Evolutionary conservation across 2,329 filamentous ascomycete species (phyloP), one percentile per base, ranked within the genome.

Genomic region (Daldinia eschscholtzii): DNA sequence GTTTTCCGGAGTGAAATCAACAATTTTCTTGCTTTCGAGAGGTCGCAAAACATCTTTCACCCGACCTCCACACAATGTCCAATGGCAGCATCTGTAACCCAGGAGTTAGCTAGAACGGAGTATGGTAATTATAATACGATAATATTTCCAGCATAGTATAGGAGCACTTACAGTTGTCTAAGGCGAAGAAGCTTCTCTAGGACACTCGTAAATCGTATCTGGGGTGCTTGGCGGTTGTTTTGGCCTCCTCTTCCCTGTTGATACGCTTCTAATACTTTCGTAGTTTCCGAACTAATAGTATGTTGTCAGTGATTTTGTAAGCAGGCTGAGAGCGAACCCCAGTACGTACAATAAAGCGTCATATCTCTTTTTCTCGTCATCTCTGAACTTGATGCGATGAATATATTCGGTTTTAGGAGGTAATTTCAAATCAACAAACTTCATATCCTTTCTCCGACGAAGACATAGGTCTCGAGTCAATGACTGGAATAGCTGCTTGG

Each of bases 361-460:
- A 76, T 97, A 97, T 80, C 92, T 93, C 73, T 89, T 87, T 72
- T 89, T 85, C 78, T 97, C 94, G 39, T 94, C 89, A 0, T 87
- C 80, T 48, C 89, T 86, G 74, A 97, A 93, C 7, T 89, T 84
- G 72, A 97, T 88, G 7, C 88, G 88, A 74, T 96, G 90, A 5
- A 96, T 84, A 72, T 91, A 94, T 76, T 95, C 93, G 0, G 89
- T 91, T 75, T 97, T 89, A 13, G 89, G 84, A 0, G 94, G 93
- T 7, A 97, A 84, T 69, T 89, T 91, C 20, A 97, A 83, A 72
- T 97, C 93, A 59, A 97, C 87, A 75, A 97, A 97, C 4, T 86
- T 86, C 93, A 97, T 97, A 63, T 95, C 91, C 78, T 97, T 97
- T 79, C 90, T 91, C 41, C 94, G 88, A 41, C 94, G 88, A 23